Base-by-base conservation (phyloP, 495 filamentous ascomycete genomes). In the Chaetomium fimeti region DNA sequence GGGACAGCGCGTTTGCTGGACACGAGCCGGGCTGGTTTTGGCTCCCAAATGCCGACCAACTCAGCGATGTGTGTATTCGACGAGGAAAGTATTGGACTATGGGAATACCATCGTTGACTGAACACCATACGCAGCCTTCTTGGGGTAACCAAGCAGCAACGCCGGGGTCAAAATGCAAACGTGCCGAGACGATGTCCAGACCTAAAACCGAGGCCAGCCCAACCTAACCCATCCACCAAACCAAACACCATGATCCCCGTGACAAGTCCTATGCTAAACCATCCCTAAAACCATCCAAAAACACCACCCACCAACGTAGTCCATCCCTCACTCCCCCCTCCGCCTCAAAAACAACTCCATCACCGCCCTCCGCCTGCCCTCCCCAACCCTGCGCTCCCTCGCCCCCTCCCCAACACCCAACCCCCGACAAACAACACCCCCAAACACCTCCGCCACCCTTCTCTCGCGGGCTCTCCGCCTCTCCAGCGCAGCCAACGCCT, bases 371-470 rank as follows among this genome's bases (percentile, higher is more conserved):
- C 76, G 75, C 65, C 70, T 74, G 24, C 83, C 83, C 63, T 84
- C 76, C 42, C 78, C 72, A 15, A 70, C 70, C 69, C 72, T 81
- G 63, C 65, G 77, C 69, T 77, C 79, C 72, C 76, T 84, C 32
- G 0, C 28, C n/a, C 40, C 28, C 7, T 20, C 53, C 45, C 22
- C 27, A 11, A 8, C 36, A 24, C 7, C 53, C 53, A 75, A 57
- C 75, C 81, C 25, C 71, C 80, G 73, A 55, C 83, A 82, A 4
- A 87, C 74, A 13, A 78, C 74, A 5, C 64, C 62, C 28, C 76
- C 74, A 59, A 87, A 83, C 0, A 84, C 65, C 57, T 83, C 83
- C 0, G 81, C 77, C 42, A 75, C 75, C 42, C 68, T 67, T 61
- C 73, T 75, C 71, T 85, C 77, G 69, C 78, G 74, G 2, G 69